Base-by-base conservation (phyloP, 208 protist species). In the Acanthamoeba quina region DNA sequence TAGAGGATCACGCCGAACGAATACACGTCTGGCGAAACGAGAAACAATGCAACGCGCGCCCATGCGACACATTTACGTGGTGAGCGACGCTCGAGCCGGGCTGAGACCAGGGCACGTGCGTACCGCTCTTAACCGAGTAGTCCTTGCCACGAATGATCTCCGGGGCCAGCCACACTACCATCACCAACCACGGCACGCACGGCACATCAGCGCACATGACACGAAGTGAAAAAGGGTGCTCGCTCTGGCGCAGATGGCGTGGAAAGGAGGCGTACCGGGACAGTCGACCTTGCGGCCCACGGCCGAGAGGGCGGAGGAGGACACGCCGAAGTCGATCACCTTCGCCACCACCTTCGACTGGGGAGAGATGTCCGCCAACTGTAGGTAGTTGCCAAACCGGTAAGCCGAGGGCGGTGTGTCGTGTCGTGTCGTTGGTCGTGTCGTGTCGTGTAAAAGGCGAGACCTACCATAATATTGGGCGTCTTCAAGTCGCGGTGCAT, bases 401-500 rank as follows among this genome's bases (percentile, higher is more conserved):
- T 24, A 47, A 34, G 13, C 34, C 44, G 26, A 3, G 26, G 26
- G 9, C 0, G 3, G 41, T 3, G 41, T 47, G 41, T 3, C 41
- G 41, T 5, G 41, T 3, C 41, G 66, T 31, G 11, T 1, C 66
- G n/a, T 29, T 13, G 29, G n/a, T 41, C 44, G 44, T 47, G 44
- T 9, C 44, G 44, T 47, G 44, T 9, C 44, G 44, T 47, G 44
- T 9, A n/a, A n/a, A n/a, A n/a, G 11, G 17, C 37, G 34, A 52
- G 26, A 19, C 54, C 0, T 26, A 96, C 44, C 44, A 96, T 74
- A 31, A 96, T 94, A 26, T 97, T 97, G n/a, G 89, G 72, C 5
- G 66, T 90, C 41, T 96, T 96, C 3, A 96, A 70, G 93, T 96
- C 95, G 29, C 95, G 80, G 34, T 96, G 95, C 56, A 96, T 95